phyloP scores from a whole-genome alignment of 108 stramenopile genomes.

The Seminavis robusta region DNA sequence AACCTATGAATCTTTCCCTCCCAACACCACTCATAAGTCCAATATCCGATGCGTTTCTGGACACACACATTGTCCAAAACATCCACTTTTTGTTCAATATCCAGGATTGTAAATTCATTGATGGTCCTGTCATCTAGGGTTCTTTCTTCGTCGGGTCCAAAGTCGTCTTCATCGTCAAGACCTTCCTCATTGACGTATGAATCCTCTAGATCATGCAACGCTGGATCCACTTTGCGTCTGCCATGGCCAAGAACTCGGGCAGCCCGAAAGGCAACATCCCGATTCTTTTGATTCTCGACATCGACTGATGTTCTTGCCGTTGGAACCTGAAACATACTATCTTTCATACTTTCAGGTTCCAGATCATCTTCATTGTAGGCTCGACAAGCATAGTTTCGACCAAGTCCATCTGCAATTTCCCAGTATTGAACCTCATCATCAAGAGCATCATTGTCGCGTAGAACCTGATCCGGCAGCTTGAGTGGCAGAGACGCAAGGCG shows the following conservation, averaged over 20 bases:
- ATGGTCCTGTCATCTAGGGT: too few species aligned
- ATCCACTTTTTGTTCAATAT: too few species aligned
- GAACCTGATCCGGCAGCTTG: slow-evolving; percentile 28
- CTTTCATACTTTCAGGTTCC: slow-evolving; percentile 35
- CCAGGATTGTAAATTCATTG: too few species aligned
- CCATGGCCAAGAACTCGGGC: too few species aligned
- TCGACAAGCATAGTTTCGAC: slow-evolving; percentile 59
- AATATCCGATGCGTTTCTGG: slow-evolving; percentile 68
- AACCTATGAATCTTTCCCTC: slow-evolving; percentile 57
- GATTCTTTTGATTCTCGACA: too few species aligned
- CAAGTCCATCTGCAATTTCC: slow-evolving; percentile 43
- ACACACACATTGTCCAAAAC: slow-evolving; percentile 48
- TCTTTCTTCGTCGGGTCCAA: too few species aligned
- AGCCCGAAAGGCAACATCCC: too few species aligned
- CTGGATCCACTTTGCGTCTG: too few species aligned
- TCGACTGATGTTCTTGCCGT: slow-evolving; percentile 1
- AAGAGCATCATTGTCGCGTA: not conserved
- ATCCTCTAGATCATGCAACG: too few species aligned
- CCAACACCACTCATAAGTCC: slow-evolving; percentile 85
- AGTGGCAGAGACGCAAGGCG: slow-evolving; percentile 61
- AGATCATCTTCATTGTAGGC: slow-evolving; percentile 66
- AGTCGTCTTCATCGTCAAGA: too few species aligned
- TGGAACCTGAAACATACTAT: slow-evolving; percentile 50
- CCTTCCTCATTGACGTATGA: too few species aligned
- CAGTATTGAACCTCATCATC: slow-evolving; percentile 35